phyloP scores from a whole-genome alignment of 495 filamentous ascomycete genomes.

The Neurospora cerealis region DNA sequence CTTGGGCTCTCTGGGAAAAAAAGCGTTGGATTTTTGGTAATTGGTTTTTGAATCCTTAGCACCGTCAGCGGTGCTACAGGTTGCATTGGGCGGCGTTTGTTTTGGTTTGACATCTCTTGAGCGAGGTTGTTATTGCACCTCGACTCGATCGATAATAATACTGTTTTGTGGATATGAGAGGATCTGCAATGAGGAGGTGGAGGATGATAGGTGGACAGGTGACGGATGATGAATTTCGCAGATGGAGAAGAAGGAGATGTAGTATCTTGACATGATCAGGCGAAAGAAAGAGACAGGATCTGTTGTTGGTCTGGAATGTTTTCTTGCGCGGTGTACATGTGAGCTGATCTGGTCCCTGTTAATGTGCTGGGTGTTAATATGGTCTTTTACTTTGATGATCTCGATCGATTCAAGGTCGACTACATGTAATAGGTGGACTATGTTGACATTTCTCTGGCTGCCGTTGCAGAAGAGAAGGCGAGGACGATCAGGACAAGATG shows the following conservation, averaged over 20 bases:
- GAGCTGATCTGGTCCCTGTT: not conserved
- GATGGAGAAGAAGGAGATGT: not conserved
- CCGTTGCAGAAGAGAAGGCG: not conserved
- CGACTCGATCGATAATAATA: not conserved
- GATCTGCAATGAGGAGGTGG: not conserved
- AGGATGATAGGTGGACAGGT: not conserved
- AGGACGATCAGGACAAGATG: not conserved
- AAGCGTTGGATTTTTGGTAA: not conserved
- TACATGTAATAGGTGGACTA: not conserved
- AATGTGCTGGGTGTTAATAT: not conserved
- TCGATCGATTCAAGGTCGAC: not conserved
- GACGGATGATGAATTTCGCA: not conserved
- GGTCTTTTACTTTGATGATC: not conserved
- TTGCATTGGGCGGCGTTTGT: slow-evolving; percentile 16
- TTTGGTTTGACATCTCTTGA: not conserved
- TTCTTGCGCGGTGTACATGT: not conserved
- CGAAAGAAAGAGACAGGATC: not conserved
- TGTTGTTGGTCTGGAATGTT: not conserved
- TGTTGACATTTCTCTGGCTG: not conserved
- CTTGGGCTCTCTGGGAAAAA: not conserved
- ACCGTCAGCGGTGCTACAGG: not conserved
- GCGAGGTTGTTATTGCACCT: not conserved
- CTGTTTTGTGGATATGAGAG: not conserved
- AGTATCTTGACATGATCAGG: not conserved
- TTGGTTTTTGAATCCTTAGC: not conserved